Percentiles rank a stretch among this genome's conserved stretches.
Evolutionary conservation across 805 yeast species (phyloP).

Genomic region (Yamadazyma phyllophila): DNA sequence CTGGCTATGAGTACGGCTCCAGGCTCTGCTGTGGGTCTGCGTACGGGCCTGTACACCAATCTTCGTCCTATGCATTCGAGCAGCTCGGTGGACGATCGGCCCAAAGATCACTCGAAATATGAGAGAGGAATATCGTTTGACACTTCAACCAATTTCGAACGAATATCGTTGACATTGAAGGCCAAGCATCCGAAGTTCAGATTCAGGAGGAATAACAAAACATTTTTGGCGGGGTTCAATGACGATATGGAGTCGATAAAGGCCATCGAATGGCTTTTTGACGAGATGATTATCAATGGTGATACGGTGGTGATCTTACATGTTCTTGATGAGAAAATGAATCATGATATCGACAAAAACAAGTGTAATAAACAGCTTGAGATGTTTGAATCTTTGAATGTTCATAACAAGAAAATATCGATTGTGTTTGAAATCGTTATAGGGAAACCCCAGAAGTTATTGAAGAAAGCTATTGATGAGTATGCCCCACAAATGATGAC

Average conservation of each 20-base stretch:
- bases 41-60: slow-evolving; percentile 10
- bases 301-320: slow-evolving; percentile 42
- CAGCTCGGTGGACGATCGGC: slow-evolving; percentile 13
- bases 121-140: slow-evolving; percentile 44
- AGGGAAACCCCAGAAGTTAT: slow-evolving; percentile 40
- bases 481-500: slow-evolving; percentile 46
- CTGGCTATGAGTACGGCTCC: slow-evolving; percentile 4
- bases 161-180: slow-evolving; percentile 37
- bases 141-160: slow-evolving; percentile 30
- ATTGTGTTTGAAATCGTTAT: slow-evolving; percentile 40
- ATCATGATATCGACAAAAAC: slow-evolving; percentile 26
- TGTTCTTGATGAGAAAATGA: slow-evolving; percentile 37
- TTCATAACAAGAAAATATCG: slow-evolving; percentile 34
- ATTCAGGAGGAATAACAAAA: slow-evolving; percentile 44
- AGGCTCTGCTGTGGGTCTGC: not conserved
- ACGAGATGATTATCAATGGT: slow-evolving; percentile 42
- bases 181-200: slow-evolving; percentile 42
- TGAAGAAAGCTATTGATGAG: slow-evolving; percentile 40
- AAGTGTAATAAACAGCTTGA: slow-evolving; percentile 27
- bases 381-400: slow-evolving; percentile 33
- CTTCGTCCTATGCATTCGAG: slow-evolving; percentile 13
- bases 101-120: slow-evolving; percentile 19
- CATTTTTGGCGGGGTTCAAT: slow-evolving; percentile 39
- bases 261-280: slow-evolving; percentile 45
- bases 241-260: slow-evolving; percentile 34